Evolutionary conservation across 768 basidiomycete genomes (phyloP).

Genomic region (Boletus patriciae): DNA sequence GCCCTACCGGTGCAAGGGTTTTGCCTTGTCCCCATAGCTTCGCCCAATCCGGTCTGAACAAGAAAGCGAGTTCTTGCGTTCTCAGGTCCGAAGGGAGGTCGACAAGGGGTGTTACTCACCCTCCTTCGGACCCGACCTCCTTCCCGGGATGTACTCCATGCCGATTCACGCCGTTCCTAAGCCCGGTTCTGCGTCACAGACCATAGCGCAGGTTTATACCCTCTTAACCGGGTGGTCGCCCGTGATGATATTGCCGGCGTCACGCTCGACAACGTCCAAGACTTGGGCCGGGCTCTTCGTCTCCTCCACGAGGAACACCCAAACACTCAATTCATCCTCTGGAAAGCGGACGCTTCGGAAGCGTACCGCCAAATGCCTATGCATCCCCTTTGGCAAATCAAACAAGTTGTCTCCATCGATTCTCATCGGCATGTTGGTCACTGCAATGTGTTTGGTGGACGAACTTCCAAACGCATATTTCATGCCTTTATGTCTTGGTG

Average conservation of each 20-base stretch:
- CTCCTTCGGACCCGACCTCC: conserved; percentile 25
- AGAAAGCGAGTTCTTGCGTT: too few species aligned
- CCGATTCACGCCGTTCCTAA: conserved; percentile 44
- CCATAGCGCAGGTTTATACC: conserved; percentile 36
- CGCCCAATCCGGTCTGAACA: too few species aligned
- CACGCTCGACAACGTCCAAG: conserved; percentile 36
- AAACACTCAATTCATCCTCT: background rate
- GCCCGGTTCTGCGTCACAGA: conserved; percentile 40
- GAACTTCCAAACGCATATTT: conserved; percentile 24
- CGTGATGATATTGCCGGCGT: conserved; percentile 22
- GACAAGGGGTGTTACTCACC: too few species aligned
- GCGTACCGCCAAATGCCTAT: conserved; percentile 40
- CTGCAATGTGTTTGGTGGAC: conserved; percentile 26
- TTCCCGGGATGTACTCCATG: conserved; percentile 43
- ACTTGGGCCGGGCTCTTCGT: conserved; percentile 24
- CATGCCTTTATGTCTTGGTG: conserved; percentile 34
- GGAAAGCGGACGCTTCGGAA: conserved; percentile 39
- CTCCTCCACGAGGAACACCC: rapidly evolving
- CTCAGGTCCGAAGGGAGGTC: too few species aligned
- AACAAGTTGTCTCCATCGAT: conserved; percentile 34
- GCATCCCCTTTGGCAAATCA: conserved; percentile 43
- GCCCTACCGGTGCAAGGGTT: too few species aligned
- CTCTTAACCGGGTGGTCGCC: conserved; percentile 36
- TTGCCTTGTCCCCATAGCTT: too few species aligned
- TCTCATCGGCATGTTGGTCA: conserved; percentile 22